A percentile compares a stretch with the other conserved stretches of the same genome.
Conservation (phyloP, 257 asterid species). For the Hygrophila difformis region DNA sequence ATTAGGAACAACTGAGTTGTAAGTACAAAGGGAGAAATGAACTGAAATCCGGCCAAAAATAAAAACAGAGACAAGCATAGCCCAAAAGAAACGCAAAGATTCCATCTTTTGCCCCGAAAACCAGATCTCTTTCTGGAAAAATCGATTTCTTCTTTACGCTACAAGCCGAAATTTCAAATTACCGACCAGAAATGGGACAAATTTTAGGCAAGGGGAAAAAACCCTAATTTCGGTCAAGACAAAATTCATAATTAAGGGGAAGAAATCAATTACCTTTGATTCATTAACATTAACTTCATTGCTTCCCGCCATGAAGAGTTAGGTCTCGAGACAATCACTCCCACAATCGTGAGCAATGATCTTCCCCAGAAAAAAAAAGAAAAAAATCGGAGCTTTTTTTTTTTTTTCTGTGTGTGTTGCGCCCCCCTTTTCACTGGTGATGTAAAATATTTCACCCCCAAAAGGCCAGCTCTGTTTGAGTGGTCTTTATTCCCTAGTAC, state of each 20-base stretch:
- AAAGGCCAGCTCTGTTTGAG: too few species aligned
- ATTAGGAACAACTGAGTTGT: not conserved
- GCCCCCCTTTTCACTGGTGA: too few species aligned
- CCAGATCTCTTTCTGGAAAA: slow-evolving; percentile 3
- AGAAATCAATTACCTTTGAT: slow-evolving; percentile 33
- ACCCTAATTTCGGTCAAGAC: not conserved
- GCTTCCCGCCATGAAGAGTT: slow-evolving; percentile 20
- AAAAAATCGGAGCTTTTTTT: too few species aligned
- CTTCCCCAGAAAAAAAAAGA: too few species aligned
- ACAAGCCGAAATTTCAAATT: slow-evolving; percentile 5
- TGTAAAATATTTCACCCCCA: too few species aligned
- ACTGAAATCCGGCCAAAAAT: not conserved
- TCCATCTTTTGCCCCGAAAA: slow-evolving; percentile 18
- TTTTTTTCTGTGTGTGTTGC: too few species aligned
- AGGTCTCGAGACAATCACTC: too few species aligned
- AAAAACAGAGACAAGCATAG: slow-evolving; percentile 6
- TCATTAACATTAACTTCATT: slow-evolving; percentile 21
- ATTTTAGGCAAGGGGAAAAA: slow-evolving; percentile 1
- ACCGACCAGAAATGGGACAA: not conserved
- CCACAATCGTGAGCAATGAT: not conserved
- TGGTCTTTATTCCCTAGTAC: too few species aligned
- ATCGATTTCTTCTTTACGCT: slow-evolving; percentile 8
- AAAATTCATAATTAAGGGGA: not conserved
- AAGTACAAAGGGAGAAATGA: not conserved
- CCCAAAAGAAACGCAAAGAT: slow-evolving; percentile 16